Percentiles rank a stretch among this genome's conserved stretches.
These are phyloP conservation scores for Nigrospora oryzae DNA, from an alignment of 2,329 filamentous ascomycete genomes.

Conservation along the genomic window DNA sequence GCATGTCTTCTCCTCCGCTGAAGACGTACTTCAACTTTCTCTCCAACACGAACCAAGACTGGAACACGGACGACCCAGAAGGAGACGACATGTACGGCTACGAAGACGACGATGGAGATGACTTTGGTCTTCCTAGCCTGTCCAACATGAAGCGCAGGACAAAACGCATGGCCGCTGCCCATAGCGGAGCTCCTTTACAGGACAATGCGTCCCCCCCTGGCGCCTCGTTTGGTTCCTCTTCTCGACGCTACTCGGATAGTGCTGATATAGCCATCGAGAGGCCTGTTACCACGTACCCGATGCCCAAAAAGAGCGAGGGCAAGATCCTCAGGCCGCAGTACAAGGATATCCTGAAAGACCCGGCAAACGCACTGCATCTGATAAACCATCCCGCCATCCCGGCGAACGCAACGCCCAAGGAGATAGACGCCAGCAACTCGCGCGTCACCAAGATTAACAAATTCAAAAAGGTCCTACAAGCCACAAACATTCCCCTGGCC, in stretches of 20 bases:
- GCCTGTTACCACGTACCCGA: conserved; percentile 73
- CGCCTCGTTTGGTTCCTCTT: conserved; percentile 26
- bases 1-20: conserved; percentile 53
- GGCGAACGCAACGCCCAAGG: conserved; percentile 67
- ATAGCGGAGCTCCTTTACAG: conserved; percentile 20
- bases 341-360: conserved; percentile 85
- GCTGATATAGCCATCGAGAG: conserved; percentile 91
- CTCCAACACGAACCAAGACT: conserved; percentile 74
- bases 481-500: conserved; percentile 76
- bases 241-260: conserved; percentile 69
- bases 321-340: conserved; percentile 97
- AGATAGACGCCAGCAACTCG: conserved; percentile 77
- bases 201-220: conserved; percentile 27
- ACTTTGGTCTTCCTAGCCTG: conserved; percentile 89
- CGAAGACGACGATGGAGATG: conserved; percentile 84
- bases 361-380: conserved; percentile 88
- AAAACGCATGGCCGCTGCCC: conserved; percentile 39
- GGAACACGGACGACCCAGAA: conserved; percentile 57
- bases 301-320: conserved; percentile 80
- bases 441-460: conserved; percentile 94
- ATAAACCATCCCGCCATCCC: conserved; percentile 79
- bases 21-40: conserved; percentile 75
- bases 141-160: conserved; percentile 79
- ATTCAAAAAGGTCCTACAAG: conserved; percentile 91
- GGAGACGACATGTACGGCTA: conserved; percentile 70